Percentiles rank a stretch among this genome's conserved stretches.
Evolutionary conservation across 176 grass and related monocot species (phyloP).

Genomic region (Avena insularis): DNA sequence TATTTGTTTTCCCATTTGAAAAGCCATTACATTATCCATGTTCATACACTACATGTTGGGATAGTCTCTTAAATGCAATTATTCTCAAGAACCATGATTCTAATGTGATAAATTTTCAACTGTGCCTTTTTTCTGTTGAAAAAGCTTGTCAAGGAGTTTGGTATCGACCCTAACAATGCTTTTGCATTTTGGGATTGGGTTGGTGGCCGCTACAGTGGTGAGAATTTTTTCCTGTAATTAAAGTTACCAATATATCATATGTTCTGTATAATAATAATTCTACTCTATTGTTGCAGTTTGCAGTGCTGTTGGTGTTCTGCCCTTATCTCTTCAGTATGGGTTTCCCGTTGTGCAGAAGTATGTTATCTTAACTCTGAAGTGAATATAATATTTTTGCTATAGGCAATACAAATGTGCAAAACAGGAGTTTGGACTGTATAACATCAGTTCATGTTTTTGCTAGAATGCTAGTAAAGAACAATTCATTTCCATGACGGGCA

Average conservation of each 20-base stretch:
- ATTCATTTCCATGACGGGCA: background rate
- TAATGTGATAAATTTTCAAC: constrained; percentile 30
- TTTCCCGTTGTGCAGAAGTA: constrained; percentile 96
- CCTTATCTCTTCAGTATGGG: constrained; percentile 96
- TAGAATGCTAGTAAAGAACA: background rate
- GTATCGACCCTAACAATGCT: constrained; percentile 92
- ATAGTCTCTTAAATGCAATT: constrained; percentile 17
- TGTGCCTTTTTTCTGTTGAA: constrained; percentile 43
- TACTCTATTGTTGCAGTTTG: constrained; percentile 69
- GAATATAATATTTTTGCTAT: constrained; percentile 2
- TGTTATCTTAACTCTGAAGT: constrained; percentile 43
- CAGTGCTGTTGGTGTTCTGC: constrained; percentile 96
- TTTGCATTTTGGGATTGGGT: constrained; percentile 99
- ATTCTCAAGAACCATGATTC: background rate
- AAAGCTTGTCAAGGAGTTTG: constrained; percentile 94
- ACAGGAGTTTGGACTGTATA: constrained; percentile 15
- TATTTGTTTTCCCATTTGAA: background rate
- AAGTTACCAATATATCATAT: constrained; percentile 2
- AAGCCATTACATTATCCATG: background rate
- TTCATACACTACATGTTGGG: background rate
- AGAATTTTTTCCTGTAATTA: constrained; percentile 36
- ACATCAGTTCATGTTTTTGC: background rate
- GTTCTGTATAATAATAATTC: constrained; percentile 36
- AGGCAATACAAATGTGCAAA: background rate
- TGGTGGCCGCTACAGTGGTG: constrained; percentile 98